phyloP scores from a whole-genome alignment of 2,329 filamentous ascomycete species.

The Aspergillus sp. region DNA sequence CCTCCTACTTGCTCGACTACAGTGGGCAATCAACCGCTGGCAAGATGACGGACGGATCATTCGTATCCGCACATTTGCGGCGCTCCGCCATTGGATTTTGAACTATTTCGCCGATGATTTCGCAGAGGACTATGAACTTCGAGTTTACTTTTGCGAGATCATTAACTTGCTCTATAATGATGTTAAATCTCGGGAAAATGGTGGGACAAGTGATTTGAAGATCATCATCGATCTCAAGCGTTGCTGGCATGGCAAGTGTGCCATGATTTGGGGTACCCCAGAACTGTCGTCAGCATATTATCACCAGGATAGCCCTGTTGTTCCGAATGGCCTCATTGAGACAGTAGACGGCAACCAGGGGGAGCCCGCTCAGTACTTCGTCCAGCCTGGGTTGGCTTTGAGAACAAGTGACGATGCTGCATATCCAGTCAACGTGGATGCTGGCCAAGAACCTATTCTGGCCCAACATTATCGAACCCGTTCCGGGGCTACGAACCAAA shows the following conservation, averaged over 20 bases:
- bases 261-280: constrained; percentile 76
- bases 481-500: constrained; percentile 29
- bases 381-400: constrained; percentile 5
- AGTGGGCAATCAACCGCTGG: constrained; percentile 73
- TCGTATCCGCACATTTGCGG: constrained; percentile 92
- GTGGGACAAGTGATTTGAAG: constrained; percentile 63
- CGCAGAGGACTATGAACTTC: constrained; percentile 65
- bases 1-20: constrained; percentile 75
- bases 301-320: constrained; percentile 59
- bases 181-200: constrained; percentile 45
- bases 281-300: constrained; percentile 56
- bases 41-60: constrained; percentile 89
- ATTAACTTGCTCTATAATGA: constrained; percentile 59
- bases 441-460: constrained; percentile 8
- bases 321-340: constrained; percentile 65
- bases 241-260: constrained; percentile 89
- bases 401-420: background rate
- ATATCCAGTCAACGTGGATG: background rate
- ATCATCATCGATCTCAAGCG: constrained; percentile 92
- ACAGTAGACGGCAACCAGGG: constrained; percentile 40
- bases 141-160: constrained; percentile 70
- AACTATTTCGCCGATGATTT: constrained; percentile 98
- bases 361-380: constrained; percentile 12
- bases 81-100: constrained; percentile 90
- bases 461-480: constrained; percentile 28